A percentile compares a stretch with the other conserved stretches of the same genome.
These are phyloP conservation scores for Avena sativa DNA, from an alignment of 176 grass and related monocot genomes.

Conservation along the genomic window DNA sequence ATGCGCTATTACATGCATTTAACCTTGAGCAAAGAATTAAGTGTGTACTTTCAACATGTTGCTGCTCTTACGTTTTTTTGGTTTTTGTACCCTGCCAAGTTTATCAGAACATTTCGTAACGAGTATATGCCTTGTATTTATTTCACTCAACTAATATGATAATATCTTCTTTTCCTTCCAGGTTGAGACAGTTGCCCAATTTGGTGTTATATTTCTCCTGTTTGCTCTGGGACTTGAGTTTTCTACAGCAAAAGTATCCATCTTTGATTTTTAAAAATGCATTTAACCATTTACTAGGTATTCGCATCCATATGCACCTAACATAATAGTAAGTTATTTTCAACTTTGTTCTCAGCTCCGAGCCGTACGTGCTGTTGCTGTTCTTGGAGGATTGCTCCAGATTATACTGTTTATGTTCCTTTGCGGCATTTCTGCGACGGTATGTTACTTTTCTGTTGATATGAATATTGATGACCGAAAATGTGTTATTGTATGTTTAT, in stretches of 20 bases:
- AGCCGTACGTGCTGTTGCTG: slow-evolving; percentile 92
- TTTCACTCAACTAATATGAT: slow-evolving; percentile 17
- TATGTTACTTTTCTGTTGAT: slow-evolving; percentile 54
- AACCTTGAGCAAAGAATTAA: slow-evolving; percentile 1
- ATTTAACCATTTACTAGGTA: slow-evolving; percentile 21
- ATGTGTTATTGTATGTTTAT: neutral
- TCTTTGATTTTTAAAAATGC: slow-evolving; percentile 5
- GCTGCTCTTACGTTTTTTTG: neutral
- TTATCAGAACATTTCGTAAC: neutral
- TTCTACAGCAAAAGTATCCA: slow-evolving; percentile 81
- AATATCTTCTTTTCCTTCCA: slow-evolving; percentile 46
- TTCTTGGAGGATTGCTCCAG: slow-evolving; percentile 95
- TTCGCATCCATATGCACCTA: slow-evolving; percentile 15
- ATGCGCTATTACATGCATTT: neutral
- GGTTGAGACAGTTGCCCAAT: slow-evolving; percentile 99
- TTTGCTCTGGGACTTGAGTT: slow-evolving; percentile 99
- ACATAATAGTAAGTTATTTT: slow-evolving; percentile 43
- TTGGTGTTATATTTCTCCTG: slow-evolving; percentile 99
- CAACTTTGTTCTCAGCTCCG: slow-evolving; percentile 70
- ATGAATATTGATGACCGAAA: neutral
- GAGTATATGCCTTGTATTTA: neutral
- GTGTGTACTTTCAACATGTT: neutral
- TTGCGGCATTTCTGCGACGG: slow-evolving; percentile 93
- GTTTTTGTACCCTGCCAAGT: neutral
- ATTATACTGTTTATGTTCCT: slow-evolving; percentile 98